Evolutionary conservation across 176 grass and related monocot genomes (phyloP), one percentile per base, ranked within the genome.

Genomic region (Dactylis glomerata): DNA sequence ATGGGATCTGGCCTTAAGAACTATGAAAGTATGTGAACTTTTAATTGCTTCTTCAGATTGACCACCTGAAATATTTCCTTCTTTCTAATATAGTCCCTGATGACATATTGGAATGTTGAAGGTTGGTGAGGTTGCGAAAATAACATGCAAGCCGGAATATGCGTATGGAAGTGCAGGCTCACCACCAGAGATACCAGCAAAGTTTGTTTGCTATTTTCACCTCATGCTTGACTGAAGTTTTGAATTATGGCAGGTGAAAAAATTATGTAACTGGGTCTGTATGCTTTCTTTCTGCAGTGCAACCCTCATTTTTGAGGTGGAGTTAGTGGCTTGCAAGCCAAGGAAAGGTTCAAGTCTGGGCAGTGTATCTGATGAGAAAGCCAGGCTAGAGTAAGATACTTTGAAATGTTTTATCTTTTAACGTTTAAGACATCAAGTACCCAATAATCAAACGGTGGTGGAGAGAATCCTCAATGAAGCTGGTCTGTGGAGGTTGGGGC

Each of bases 121-220:
- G 96, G 96, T 98, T 71, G 93, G 96, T 11, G 96, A 98, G 89
- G 75, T 98, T 76, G 89, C 93, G 62, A 98, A 94, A 89, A 90
- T 98, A 73, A 95, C 89, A 56, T 98, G 96, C 93, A 92, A 90
- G 76, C 89, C 96, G 33, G 91, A 98, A 80, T 98, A 98, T 86
- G 93, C 96, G 45, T 95, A 98, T 73, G 93, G 96, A 89, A 87
- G 62, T 86, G 83, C 79, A n/a, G 96, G 96, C 59, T 89, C 96
- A 5, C 96, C 96, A 31, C 96, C 93, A 50, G 96, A 99, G 41
- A 99, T 99, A 89, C 88, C 96, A 78, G 88, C 91, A n/a, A 81
- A 99, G 93, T 99, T 72, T 68, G 82, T 86, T 85, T 68, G 63
- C 46, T 57, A 34, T 66, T 72, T 72, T 79, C 73, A 67, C 15